Base-by-base conservation (phyloP, 176 grass and related monocot genomes). In the Puya raimondii region DNA sequence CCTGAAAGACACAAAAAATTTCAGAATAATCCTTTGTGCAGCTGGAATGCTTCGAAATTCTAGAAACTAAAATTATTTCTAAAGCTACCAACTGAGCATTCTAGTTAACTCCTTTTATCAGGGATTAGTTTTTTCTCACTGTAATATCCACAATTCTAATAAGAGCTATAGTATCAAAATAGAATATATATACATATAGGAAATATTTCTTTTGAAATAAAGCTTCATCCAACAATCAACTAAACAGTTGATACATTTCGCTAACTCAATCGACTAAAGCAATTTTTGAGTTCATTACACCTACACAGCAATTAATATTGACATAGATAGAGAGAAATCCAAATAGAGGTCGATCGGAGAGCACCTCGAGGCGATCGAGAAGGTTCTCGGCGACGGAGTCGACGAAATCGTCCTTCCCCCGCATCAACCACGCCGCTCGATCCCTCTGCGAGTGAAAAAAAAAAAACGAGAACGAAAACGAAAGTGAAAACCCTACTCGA, bases 341-440 rank as follows among this genome's bases (percentile, higher is more conserved):
- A 42, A 14, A 67, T 1, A 67, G 4, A 42, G 13, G 11, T 9
- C 15, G 25, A 10, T 16, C 12, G 17, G 4, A 47, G 27, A 49
- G 65, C 9, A 86, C 84, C 68, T 90, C 76, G 47, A 92, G 86
- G 63, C 93, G 93, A 77, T 97, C 93, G 1, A 97, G 82, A 56
- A 92, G 81, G 72, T 97, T 90, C 1, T 97, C 86, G 0, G 89
- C 82, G 51, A 92, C 89, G 3, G 86, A 67, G 3, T 85, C 86
- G 2, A 76, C 79, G 18, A 97, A 70, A 0, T 78, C 71, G 47
- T 97, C 84, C 15, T 82, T 83, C 11, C 48, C 47, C 52, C 81
- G 58, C 86, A 87, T 85, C 77, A 68, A 73, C 94, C 94, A 97
- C 65, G 94, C 82, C 0, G 94, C 94, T 9, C 86, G 81, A 86